Evolutionary conservation across 2,329 filamentous ascomycete species (phyloP), one percentile per base, ranked within the genome.

Genomic region (Cladosporium sp.): DNA sequence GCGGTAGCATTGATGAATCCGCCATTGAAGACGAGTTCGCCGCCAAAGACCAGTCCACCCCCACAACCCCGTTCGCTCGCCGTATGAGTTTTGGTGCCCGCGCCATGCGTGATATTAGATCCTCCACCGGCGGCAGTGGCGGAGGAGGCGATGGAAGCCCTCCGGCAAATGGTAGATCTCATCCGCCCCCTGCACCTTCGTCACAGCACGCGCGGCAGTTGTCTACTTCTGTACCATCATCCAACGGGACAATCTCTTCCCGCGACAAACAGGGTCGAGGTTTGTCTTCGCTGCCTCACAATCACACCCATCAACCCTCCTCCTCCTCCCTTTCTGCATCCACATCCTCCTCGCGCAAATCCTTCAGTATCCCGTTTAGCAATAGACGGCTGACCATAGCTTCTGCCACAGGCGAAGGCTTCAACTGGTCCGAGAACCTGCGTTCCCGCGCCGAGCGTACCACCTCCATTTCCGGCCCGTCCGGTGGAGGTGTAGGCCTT

Each of bases 371-470:
- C 18, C 45, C 45, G 45, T 48, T 48, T 48, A 48, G 45, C 45
- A 48, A 48, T 48, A 48, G 45, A 48, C 45, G 45, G 45, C 45
- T 48, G 45, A 48, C 45, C 45, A 48, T 48, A 48, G 45, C 45
- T 41, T 70, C 72, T 75, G 80, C 78, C 72, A 73, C 82, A 91
- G 87, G 89, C 79, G 89, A 93, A 79, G 89, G 88, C 70, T 96
- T 95, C 80, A 95, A 95, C 74, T 96, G 92, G 87, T 89, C 89
- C 67, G 92, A 96, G 76, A 91, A 95, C 76, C 83, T 96, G 78
- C 89, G 90, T 71, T 86, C 85, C 64, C 87, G 91, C 68, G 91
- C 91, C 63, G 89, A 95, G 75, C 91, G 89, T 71, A 67, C 68
- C 38, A 24, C 44, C 13, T 74, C 65, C 13, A 85, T 83, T 63